Base-by-base conservation (phyloP, 495 filamentous ascomycete species). In the Mytilinidion resinicola region DNA sequence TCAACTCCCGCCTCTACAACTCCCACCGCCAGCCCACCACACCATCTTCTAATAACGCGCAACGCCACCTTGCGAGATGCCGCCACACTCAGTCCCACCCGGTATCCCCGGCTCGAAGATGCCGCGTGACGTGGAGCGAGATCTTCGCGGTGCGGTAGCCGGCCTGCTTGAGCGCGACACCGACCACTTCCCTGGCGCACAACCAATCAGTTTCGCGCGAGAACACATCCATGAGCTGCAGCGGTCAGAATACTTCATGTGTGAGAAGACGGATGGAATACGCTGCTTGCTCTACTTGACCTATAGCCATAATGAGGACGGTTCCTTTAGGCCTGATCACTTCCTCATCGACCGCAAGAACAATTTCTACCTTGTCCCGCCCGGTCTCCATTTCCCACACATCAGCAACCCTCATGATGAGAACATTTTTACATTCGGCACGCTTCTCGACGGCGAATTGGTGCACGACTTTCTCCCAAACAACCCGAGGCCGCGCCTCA, bases 311-410 rank as follows among this genome's bases (percentile, higher is more conserved):
- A 62, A 61, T 9, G 76, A 76, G 55, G 78, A 87, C 3, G 43
- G 36, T 14, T 30, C 25, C 25, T 17, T 51, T 38, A 41, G 49
- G 34, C 54, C 57, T 56, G 80, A 83, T 51, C 77, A 82, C 60
- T 96, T 95, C 77, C 77, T 98, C 57, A 95, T 98, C 73, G 93
- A 98, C 72, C 90, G 93, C 61, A 92, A 88, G 75, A 97, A 98
- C 72, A 90, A 96, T 64, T 98, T 91, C 76, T 96, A 91, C 77
- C 89, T 74, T 56, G 81, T 90, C n/a, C 80, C 80, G 15, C 53
- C 56, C 8, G 75, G 76, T 38, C 75, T 96, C 44, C 90, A 95
- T 71, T 93, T 97, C 69, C 93, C 93, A 0, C 56, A 85, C 25
- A 79, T 83, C 1, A 73, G 77, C 25, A 77, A 84, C 51, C 77